Base-by-base conservation (phyloP, 1,139 yeast species). In the Yamadazyma triangularis region DNA sequence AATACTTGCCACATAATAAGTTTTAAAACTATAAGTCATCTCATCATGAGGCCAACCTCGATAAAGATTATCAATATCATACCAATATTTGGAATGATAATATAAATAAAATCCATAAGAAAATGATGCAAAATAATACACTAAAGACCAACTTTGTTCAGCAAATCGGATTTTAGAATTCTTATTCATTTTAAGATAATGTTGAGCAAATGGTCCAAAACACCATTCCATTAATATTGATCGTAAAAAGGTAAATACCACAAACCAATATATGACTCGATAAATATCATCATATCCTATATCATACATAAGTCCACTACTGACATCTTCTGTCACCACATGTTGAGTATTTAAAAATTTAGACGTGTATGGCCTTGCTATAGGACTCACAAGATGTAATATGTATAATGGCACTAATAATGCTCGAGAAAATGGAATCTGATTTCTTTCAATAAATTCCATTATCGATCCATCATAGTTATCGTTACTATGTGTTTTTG, bases 91-190 rank as follows among this genome's bases (percentile, higher is more conserved):
- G 4, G 89, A 74, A 29, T 67, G 43, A 39, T 55, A 58, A 48
- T 81, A 78, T 21, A 87, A 60, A 37, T 64, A 66, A 38, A 73
- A 60, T 0, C 95, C 95, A 40, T 60, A 61, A 2, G 53, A 34
- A 55, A 80, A 80, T 9, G 85, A 73, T 11, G 60, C 44, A 8
- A 71, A 42, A 55, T 78, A 85, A 52, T 81, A 85, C n/a, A 74
- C 50, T 22, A 76, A 56, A 23, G 77, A 65, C 95, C 96, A 88
- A 35, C 88, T 79, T 60, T 87, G 96, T 58, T 88, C 96, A 32
- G 87, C 82, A 49, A 84, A 87, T 39, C 96, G 69, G 31, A 73
- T 73, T 27, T 66, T 61, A 2, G 79, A 73, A 48, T 75, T 79
- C 11, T 51, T 52, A 2, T 72, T 62, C 35, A 84, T 77, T 12